Evolutionary conservation across 805 yeast species (phyloP).

Genomic region (Candida morakotiae): DNA sequence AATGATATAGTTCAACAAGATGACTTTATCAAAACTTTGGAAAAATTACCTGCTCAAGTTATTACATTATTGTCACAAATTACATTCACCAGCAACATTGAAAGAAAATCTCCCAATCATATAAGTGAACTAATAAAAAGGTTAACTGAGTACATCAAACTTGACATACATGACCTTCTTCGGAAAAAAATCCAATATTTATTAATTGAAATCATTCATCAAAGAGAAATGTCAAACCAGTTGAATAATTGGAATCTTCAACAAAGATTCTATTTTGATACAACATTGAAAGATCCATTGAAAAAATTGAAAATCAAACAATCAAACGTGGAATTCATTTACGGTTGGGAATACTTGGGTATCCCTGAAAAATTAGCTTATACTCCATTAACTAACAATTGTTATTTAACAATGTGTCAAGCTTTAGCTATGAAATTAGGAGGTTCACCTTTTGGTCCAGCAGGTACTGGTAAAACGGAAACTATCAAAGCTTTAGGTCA

Average conservation of each 20-base stretch:
- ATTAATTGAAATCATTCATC: slow-evolving; percentile 67
- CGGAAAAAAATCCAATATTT: slow-evolving; percentile 53
- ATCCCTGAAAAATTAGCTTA: slow-evolving; percentile 66
- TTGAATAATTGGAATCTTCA: slow-evolving; percentile 44
- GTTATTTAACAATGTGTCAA: slow-evolving; percentile 66
- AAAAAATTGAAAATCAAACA: slow-evolving; percentile 45
- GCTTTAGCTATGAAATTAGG: slow-evolving; percentile 74
- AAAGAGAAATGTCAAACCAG: slow-evolving; percentile 34
- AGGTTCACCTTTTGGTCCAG: slow-evolving; percentile 94
- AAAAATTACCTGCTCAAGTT: slow-evolving; percentile 52
- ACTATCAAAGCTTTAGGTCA: slow-evolving; percentile 80
- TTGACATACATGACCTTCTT: slow-evolving; percentile 19
- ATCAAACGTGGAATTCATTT: slow-evolving; percentile 46
- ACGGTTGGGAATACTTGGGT: slow-evolving; percentile 85
- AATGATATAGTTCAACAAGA: not conserved
- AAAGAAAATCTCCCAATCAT: slow-evolving; percentile 11
- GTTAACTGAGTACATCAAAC: slow-evolving; percentile 23
- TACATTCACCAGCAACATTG: slow-evolving; percentile 46
- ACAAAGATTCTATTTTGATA: slow-evolving; percentile 45
- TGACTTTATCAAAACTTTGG: slow-evolving; percentile 26
- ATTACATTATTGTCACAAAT: slow-evolving; percentile 53
- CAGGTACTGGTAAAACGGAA: slow-evolving; percentile 97
- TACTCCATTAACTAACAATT: slow-evolving; percentile 66
- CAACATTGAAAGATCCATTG: slow-evolving; percentile 18
- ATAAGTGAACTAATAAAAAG: slow-evolving; percentile 11